These are phyloP conservation scores for Saccharomycopsis microspora DNA, from an alignment of 805 yeast species.

Conservation along the genomic window DNA sequence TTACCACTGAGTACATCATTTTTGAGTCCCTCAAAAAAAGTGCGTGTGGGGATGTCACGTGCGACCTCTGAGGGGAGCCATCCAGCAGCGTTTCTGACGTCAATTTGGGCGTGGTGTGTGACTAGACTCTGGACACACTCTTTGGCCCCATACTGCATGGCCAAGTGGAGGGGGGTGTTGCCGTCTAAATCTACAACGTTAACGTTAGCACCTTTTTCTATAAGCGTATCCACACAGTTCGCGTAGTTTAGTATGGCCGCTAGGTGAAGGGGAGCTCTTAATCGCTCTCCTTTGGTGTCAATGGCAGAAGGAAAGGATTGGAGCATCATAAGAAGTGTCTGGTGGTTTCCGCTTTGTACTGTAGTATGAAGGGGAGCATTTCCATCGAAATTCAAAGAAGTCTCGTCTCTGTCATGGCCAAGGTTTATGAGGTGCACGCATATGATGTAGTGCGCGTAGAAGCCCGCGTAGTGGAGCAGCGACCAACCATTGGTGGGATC, in stretches of 20 bases:
- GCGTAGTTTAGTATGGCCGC: slow-evolving; percentile 50
- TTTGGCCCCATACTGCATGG: slow-evolving; percentile 57
- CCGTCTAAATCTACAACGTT: slow-evolving; percentile 62
- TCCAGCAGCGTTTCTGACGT: slow-evolving; percentile 41
- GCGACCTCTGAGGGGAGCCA: slow-evolving; percentile 58
- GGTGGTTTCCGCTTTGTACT: slow-evolving; percentile 50
- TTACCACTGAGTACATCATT: slow-evolving; percentile 13
- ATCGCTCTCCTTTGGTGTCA: slow-evolving; percentile 34
- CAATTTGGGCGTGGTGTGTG: slow-evolving; percentile 36
- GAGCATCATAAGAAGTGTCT: slow-evolving; percentile 61
- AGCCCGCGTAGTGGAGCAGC: slow-evolving; percentile 72
- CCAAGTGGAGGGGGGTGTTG: slow-evolving; percentile 77
- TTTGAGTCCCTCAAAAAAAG: slow-evolving; percentile 26
- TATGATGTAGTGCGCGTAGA: slow-evolving; percentile 55
- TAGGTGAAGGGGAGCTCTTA: slow-evolving; percentile 58
- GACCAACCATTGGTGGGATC: slow-evolving; percentile 75
- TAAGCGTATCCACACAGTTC: slow-evolving; percentile 50
- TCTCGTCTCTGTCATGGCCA: slow-evolving; percentile 45
- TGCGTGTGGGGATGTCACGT: slow-evolving; percentile 38
- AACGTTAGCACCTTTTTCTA: slow-evolving; percentile 71
- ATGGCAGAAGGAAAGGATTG: slow-evolving; percentile 42
- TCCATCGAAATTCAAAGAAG: slow-evolving; percentile 39
- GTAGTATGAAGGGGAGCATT: slow-evolving; percentile 67
- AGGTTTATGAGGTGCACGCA: slow-evolving; percentile 46
- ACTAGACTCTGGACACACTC: slow-evolving; percentile 45